phyloP scores from a whole-genome alignment of 805 yeast genomes.

The Komagataella ulmi region DNA sequence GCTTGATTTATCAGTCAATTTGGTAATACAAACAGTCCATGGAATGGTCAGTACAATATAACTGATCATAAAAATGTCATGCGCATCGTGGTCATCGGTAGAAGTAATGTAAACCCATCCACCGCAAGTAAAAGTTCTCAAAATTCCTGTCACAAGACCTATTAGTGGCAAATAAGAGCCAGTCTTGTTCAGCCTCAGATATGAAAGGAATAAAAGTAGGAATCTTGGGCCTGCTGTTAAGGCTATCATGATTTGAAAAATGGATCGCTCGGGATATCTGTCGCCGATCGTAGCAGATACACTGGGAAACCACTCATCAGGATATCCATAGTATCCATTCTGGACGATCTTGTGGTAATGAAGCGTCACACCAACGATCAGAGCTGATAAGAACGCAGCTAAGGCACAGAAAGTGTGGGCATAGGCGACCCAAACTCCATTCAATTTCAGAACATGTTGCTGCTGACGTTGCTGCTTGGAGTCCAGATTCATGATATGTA shows the following conservation, averaged over 20 bases:
- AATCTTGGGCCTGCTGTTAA: conserved; percentile 90
- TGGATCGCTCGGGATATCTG: conserved; percentile 86
- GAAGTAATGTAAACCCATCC: conserved; percentile 98
- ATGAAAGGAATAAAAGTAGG: conserved; percentile 38
- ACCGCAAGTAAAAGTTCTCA: conserved; percentile 93
- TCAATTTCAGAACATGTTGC: conserved; percentile 18
- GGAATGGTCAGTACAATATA: conserved; percentile 86
- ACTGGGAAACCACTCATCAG: conserved; percentile 98
- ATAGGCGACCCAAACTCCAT: conserved; percentile 54
- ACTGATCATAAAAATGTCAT: conserved; percentile 88
- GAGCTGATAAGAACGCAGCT: conserved; percentile 64
- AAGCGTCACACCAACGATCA: conserved; percentile 56
- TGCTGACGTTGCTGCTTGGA: conserved; percentile 1
- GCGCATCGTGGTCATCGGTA: conserved; percentile 93
- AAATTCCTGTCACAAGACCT: conserved; percentile 48
- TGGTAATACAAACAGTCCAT: conserved; percentile 62
- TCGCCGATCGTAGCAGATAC: conserved; percentile 97
- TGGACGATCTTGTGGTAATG: conserved; percentile 84
- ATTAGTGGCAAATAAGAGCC: conserved; percentile 23
- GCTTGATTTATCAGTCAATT: conserved; percentile 23
- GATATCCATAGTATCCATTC: conserved; percentile 80
- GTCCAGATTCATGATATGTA: conserved; percentile 16
- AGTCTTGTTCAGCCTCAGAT: conserved; percentile 28
- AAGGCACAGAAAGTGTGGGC: conserved; percentile 65
- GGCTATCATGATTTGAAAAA: conserved; percentile 87